Base-by-base conservation (phyloP, 441 rosid genomes). In the Populus tomentosa region DNA sequence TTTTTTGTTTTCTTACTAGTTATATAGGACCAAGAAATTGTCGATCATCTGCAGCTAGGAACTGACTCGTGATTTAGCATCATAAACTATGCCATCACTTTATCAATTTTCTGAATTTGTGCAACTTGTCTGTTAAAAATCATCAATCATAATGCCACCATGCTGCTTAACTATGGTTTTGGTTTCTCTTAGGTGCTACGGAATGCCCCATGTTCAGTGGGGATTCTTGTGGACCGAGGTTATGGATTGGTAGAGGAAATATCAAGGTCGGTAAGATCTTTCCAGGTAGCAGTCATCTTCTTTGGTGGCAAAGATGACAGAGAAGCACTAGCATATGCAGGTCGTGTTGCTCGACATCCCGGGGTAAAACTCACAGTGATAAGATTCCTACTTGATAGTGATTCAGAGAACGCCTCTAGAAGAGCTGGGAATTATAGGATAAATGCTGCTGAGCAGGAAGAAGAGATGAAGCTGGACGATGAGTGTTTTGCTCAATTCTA, bases 381-480 rank as follows among this genome's bases (percentile, higher is more conserved):
- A 78, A 89, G 98, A 80, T 94, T 92, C 84, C 80, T 95, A 24
- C 91, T 88, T 11, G 95, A 91, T 46, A 87, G 87, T 69, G 81
- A 79, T 71, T 76, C 85, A 42, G 97, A 91, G 21, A 88, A 84
- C 16, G 79, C 86, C 24, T 82, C 86, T 10, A 89, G 88, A 78
- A 91, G 93, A 79, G 77, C 88, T 65, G 86, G 83, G 35, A 85
- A 80, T 28, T 84, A 79, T 66, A 90, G 88, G 72, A 89, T 81
- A n/a, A 90, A 82, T 4, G 74, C 78, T 42, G 88, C 88, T 0
- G 97, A 90, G 85, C 89, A 86, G 73, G 95, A 94, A 75, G 94
- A 88, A 78, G 98, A 94, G 79, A 92, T 92, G 97, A 95, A 86
- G 84, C 92, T 94, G n/a, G 99, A 95, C 61, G 98, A 94, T 3